A percentile compares a stretch with the other conserved stretches of the same genome.
These are phyloP conservation scores for Rutstroemia sydowiana DNA, from an alignment of 2,329 filamentous ascomycete genomes.

Conservation along the genomic window DNA sequence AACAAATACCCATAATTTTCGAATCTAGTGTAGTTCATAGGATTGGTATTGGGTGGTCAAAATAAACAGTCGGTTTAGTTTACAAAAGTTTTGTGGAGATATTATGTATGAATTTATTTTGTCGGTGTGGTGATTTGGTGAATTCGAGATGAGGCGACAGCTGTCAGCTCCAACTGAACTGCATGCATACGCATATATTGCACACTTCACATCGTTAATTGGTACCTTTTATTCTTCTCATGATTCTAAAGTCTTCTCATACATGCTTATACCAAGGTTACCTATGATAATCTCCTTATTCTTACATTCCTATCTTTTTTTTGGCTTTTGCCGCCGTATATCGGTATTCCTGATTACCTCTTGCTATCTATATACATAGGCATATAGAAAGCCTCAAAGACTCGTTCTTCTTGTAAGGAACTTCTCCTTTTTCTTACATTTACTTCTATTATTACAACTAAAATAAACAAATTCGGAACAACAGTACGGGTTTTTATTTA, in stretches of 20 bases:
- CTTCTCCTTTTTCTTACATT: no score
- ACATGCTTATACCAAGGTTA: conserved; percentile 2
- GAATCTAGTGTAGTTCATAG: background rate
- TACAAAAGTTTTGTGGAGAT: conserved; percentile 3
- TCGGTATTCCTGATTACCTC: background rate
- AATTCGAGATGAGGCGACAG: conserved; percentile 5
- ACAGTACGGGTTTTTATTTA: background rate
- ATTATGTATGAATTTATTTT: background rate
- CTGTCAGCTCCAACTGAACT: conserved; percentile 3
- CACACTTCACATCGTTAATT: background rate
- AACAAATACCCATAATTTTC: background rate
- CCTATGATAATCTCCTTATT: no score
- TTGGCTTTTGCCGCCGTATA: background rate
- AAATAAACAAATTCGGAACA: background rate
- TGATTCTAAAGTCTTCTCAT: background rate
- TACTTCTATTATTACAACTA: background rate
- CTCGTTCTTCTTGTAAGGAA: no score
- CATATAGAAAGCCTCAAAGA: no score
- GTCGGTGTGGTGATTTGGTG: conserved; percentile 1
- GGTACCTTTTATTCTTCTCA: background rate
- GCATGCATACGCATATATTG: conserved; percentile 2
- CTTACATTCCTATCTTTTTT: background rate
- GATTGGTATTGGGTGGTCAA: background rate
- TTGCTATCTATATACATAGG: no score
- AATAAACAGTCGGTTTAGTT: background rate